These are phyloP conservation scores for Neurospora sp. DNA, from an alignment of 495 filamentous ascomycete genomes.

Conservation along the genomic window DNA sequence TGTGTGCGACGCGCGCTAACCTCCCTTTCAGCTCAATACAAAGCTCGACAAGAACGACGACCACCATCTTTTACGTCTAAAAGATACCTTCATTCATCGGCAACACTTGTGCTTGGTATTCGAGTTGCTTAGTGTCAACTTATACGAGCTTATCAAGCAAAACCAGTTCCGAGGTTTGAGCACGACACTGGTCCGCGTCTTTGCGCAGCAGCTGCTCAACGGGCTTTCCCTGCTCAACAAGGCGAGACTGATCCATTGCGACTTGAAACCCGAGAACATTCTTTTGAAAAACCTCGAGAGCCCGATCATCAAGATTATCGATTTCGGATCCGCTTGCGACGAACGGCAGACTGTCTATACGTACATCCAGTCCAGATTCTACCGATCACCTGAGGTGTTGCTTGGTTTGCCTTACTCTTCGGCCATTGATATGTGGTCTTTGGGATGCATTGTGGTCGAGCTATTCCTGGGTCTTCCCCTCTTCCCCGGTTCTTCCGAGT, in stretches of 20 bases:
- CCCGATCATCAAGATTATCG: slow-evolving; percentile 99
- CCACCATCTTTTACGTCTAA: slow-evolving; percentile 89
- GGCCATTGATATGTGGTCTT: slow-evolving; percentile 99
- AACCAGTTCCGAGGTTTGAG: slow-evolving; percentile 98
- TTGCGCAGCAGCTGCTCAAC: slow-evolving; percentile 93
- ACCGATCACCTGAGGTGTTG: slow-evolving; percentile 92
- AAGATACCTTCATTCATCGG: slow-evolving; percentile 96
- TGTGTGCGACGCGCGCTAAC: neutral
- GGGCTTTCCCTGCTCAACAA: slow-evolving; percentile 91
- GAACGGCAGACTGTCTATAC: slow-evolving; percentile 99
- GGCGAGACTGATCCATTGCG: slow-evolving; percentile 94
- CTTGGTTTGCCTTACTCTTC: slow-evolving; percentile 94
- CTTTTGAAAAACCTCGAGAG: slow-evolving; percentile 97
- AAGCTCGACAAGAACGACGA: slow-evolving; percentile 99
- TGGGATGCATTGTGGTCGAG: slow-evolving; percentile 98
- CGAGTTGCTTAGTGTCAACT: slow-evolving; percentile 91
- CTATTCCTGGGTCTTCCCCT: slow-evolving; percentile 90
- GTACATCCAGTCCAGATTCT: slow-evolving; percentile 98
- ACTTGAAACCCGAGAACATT: slow-evolving; percentile 98
- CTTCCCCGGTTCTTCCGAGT: slow-evolving; percentile 97
- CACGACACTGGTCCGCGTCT: slow-evolving; percentile 94
- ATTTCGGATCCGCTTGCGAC: slow-evolving; percentile 98
- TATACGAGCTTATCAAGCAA: slow-evolving; percentile 99
- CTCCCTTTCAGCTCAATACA: slow-evolving; percentile 66
- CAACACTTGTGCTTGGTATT: slow-evolving; percentile 98